Percentiles rank a stretch among this genome's conserved stretches.
phyloP scores from a whole-genome alignment of 306 rosid species.

The Prunus fruticosa region DNA sequence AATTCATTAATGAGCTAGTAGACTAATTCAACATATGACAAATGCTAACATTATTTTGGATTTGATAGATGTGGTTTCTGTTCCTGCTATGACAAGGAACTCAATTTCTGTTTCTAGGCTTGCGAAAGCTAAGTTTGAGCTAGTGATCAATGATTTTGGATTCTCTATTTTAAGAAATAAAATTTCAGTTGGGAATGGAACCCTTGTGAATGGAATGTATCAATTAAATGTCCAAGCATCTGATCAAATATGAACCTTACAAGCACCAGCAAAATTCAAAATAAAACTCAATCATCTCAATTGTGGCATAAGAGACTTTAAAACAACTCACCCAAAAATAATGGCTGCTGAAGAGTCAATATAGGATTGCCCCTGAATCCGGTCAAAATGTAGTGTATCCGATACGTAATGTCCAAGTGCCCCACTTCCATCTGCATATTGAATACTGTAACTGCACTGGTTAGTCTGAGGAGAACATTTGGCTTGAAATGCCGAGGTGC shows the following conservation, averaged over 20 bases:
- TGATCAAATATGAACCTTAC: not conserved
- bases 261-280: not conserved
- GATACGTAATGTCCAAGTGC: conserved; percentile 71
- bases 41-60: too few relatives aligned
- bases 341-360: conserved; percentile 60
- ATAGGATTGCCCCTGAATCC: conserved; percentile 66
- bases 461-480: conserved; percentile 64
- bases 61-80: not conserved
- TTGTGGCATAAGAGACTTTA: not conserved
- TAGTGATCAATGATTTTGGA: too few relatives aligned
- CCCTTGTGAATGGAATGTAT: not conserved
- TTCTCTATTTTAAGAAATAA: too few relatives aligned
- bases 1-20: too few relatives aligned
- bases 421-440: conserved; percentile 88
- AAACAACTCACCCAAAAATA: conserved; percentile 78
- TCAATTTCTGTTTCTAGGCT: not conserved
- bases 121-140: too few relatives aligned
- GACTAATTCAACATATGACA: too few relatives aligned
- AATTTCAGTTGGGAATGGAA: not conserved
- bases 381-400: conserved; percentile 67
- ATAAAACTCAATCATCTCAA: not conserved
- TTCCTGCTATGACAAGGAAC: not conserved
- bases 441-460: conserved; percentile 74
- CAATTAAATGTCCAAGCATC: too few relatives aligned
- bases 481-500: conserved; percentile 57